These are phyloP conservation scores for Limonium bicolor DNA, from an alignment of 148 eudicot species.

Conservation along the genomic window DNA sequence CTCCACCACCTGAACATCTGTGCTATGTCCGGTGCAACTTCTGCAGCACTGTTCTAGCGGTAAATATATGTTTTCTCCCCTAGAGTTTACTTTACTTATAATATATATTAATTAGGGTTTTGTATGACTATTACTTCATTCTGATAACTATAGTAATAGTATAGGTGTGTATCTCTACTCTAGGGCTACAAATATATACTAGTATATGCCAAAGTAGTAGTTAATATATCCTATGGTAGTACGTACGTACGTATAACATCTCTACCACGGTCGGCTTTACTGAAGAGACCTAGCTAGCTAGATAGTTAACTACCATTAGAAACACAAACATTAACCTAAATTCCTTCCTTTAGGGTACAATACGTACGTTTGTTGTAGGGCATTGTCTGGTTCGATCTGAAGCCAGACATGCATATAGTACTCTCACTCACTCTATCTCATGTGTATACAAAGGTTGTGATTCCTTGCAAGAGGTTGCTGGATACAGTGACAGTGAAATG, in stretches of 20 bases:
- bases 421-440: no score
- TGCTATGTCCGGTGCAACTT: slow-evolving; percentile 88
- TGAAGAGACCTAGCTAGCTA: slow-evolving; percentile 4
- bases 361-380: no score
- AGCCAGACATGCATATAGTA: no score
- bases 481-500: slow-evolving; percentile 97
- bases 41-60: slow-evolving; percentile 91
- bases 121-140: neutral
- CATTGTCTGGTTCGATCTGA: no score
- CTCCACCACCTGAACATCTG: slow-evolving; percentile 60
- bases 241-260: neutral
- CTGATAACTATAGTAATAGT: no score
- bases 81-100: neutral
- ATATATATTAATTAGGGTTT: neutral
- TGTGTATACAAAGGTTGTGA: slow-evolving; percentile 44
- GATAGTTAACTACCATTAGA: no score
- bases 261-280: neutral
- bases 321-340: no score
- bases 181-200: no score
- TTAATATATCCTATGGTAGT: no score
- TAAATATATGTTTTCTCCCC: slow-evolving; percentile 5
- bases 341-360: no score
- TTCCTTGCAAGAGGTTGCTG: slow-evolving; percentile 76
- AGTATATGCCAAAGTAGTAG: no score
- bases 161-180: no score